These are phyloP conservation scores for Euclidium syriacum DNA, from an alignment of 345 rosid genomes.

Conservation along the genomic window DNA sequence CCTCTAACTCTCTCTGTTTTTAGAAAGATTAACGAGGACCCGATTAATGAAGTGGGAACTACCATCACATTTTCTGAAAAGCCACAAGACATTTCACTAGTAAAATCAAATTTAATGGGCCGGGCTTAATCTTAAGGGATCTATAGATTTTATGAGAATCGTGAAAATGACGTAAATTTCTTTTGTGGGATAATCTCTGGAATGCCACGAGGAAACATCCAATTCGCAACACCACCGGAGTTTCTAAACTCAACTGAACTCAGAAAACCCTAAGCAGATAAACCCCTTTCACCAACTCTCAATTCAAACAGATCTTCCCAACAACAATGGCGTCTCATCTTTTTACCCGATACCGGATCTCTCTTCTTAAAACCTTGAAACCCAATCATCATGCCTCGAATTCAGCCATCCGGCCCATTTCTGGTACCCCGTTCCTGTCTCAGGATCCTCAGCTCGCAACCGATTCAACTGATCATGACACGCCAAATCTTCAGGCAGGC, in stretches of 20 bases:
- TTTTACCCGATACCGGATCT: slow-evolving; percentile 37
- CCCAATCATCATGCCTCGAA: background rate
- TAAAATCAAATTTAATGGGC: too few species aligned
- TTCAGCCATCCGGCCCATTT: slow-evolving; percentile 38
- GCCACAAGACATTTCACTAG: too few species aligned
- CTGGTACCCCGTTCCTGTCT: slow-evolving; percentile 55
- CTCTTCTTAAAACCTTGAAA: slow-evolving; percentile 37
- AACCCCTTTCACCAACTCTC: background rate
- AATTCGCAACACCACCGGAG: slow-evolving; percentile 24
- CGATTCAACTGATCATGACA: slow-evolving; percentile 30
- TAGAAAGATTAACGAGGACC: too few species aligned
- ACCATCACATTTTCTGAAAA: too few species aligned
- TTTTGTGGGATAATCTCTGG: background rate
- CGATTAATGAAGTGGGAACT: too few species aligned
- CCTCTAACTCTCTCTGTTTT: too few species aligned
- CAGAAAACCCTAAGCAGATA: slow-evolving; percentile 26
- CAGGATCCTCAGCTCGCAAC: slow-evolving; percentile 69
- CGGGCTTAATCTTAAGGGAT: background rate
- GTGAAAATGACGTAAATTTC: background rate
- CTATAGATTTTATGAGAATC: background rate
- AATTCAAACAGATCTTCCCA: slow-evolving; percentile 1
- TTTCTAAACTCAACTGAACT: slow-evolving; percentile 23
- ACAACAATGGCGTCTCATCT: slow-evolving; percentile 58
- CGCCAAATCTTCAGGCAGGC: background rate
- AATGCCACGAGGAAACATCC: slow-evolving; percentile 18